These are phyloP conservation scores for Peronospora tabacina DNA, from an alignment of 352 stramenopile genomes.

Conservation along the genomic window DNA sequence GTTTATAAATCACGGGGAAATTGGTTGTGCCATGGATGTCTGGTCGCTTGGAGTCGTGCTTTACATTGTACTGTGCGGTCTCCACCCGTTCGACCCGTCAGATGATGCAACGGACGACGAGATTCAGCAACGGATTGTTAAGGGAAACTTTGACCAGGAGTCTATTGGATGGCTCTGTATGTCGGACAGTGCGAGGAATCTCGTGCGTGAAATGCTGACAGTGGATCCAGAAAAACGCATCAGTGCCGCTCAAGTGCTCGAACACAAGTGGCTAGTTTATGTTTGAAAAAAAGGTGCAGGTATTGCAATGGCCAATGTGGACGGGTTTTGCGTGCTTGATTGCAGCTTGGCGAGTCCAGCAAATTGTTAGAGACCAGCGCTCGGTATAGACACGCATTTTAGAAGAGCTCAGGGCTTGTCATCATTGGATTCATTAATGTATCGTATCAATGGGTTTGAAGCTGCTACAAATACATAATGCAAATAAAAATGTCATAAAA, in stretches of 20 bases:
- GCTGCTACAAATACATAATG: neutral
- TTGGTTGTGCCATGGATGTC: conserved; percentile 40
- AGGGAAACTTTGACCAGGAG: conserved; percentile 32
- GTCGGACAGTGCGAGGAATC: conserved; percentile 32
- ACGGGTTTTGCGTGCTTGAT: neutral
- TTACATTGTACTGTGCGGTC: conserved; percentile 44
- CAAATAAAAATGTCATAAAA: neutral
- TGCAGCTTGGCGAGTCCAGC: conserved; percentile 12
- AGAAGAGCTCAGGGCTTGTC: conserved; percentile 25
- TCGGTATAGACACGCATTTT: conserved; percentile 4
- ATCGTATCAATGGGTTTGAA: neutral
- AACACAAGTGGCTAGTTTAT: conserved; percentile 40
- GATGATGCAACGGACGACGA: conserved; percentile 39
- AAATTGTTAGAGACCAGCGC: conserved; percentile 1
- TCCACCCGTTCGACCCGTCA: conserved; percentile 51
- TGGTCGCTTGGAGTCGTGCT: conserved; percentile 54
- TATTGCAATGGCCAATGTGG: neutral
- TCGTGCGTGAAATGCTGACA: conserved; percentile 38
- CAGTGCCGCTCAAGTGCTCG: conserved; percentile 38
- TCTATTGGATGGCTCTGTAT: conserved; percentile 31
- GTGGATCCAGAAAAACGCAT: conserved; percentile 37
- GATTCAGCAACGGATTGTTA: conserved; percentile 33
- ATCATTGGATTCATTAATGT: conserved; percentile 15
- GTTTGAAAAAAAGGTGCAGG: conserved; percentile 3
- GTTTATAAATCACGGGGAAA: conserved; percentile 24